Conservation (phyloP, 306 rosid species). For the Ziziphus jujuba region DNA sequence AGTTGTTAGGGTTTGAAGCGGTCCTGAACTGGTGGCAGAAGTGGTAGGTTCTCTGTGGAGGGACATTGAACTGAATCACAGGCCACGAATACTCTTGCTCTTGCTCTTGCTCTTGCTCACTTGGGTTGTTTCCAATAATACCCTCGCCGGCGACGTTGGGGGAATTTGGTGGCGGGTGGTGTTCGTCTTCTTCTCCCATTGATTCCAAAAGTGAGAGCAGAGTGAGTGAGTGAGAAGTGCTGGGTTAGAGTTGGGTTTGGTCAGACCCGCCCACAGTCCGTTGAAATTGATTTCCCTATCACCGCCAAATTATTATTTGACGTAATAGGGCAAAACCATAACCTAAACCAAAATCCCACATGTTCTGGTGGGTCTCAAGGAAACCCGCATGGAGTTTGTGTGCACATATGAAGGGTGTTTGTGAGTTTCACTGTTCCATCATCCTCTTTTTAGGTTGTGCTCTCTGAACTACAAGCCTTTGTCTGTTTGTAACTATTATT, state of each 20-base stretch:
- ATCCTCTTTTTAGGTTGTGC: too few species aligned
- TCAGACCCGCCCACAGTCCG: not conserved
- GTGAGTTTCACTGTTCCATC: too few species aligned
- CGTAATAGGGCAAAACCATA: too few species aligned
- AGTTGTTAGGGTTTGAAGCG: conserved; percentile 75
- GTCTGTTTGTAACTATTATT: too few species aligned
- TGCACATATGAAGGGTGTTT: too few species aligned
- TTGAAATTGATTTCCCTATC: too few species aligned
- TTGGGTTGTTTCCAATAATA: conserved; percentile 3
- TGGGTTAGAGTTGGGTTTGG: not conserved
- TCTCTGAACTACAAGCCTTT: too few species aligned
- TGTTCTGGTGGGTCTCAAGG: too few species aligned
- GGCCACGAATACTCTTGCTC: conserved; percentile 48
- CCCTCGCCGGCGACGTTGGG: conserved; percentile 5
- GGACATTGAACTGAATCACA: conserved; percentile 51
- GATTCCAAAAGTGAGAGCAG: not conserved
- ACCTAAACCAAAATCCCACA: too few species aligned
- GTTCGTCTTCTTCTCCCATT: conserved; percentile 51
- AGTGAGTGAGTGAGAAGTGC: not conserved
- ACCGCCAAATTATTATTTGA: too few species aligned
- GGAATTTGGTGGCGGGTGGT: conserved; percentile 14
- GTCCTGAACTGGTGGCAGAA: conserved; percentile 71
- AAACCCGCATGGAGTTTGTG: too few species aligned
- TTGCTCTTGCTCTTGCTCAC: conserved; percentile 20
- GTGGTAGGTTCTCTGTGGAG: conserved; percentile 68